Base-by-base conservation (phyloP, 2,329 filamentous ascomycete species). In the Verticillium nubilum region DNA sequence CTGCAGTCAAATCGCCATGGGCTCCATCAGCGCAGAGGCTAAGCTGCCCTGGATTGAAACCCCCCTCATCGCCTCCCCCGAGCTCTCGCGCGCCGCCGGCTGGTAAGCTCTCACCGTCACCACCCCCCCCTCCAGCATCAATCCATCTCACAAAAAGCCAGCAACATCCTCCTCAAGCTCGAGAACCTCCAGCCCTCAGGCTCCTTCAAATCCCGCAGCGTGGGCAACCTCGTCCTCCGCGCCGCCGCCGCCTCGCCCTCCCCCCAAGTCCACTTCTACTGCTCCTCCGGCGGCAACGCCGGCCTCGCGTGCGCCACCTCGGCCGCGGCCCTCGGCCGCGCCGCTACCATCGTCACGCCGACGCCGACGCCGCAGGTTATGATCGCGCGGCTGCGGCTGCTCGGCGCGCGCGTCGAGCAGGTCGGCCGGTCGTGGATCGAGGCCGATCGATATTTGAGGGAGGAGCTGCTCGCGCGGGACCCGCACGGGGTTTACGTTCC, bases 181-280 rank as follows among this genome's bases (percentile, higher is more conserved):
- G 91, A 96, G 67, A 91, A 90, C 70, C 83, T 92, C 58, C 92
- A 96, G 69, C 92, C 91, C 4, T 89, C 88, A 25, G 90, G 90
- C 63, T 93, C 90, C 42, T 96, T 96, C 85, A 95, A 96, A 73
- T 93, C 90, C 54, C 83, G 86, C 65, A 90, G 89, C 29, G 85
- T 94, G 62, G 90, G 90, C 56, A 84, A 90, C 72, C 82, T 90
- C 70, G 87, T 92, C 69, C 78, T 83, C 55, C 76, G 76, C 65
- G 71, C 70, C 72, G 72, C 74, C 59, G 68, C 73, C 64, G 66
- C 76, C 62, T 60, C 64, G 4, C 62, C 67, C 59, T 67, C 67
- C 2, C 67, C 70, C 25, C 64, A 71, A 5, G 75, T 80, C 2
- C 89, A 90, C 76, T 94, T 95, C 80, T 95, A 91, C 77, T 89